Percentiles rank a stretch among this genome's conserved stretches.
These are phyloP conservation scores for Prunella vulgaris DNA, from an alignment of 257 asterid species.

Conservation along the genomic window DNA sequence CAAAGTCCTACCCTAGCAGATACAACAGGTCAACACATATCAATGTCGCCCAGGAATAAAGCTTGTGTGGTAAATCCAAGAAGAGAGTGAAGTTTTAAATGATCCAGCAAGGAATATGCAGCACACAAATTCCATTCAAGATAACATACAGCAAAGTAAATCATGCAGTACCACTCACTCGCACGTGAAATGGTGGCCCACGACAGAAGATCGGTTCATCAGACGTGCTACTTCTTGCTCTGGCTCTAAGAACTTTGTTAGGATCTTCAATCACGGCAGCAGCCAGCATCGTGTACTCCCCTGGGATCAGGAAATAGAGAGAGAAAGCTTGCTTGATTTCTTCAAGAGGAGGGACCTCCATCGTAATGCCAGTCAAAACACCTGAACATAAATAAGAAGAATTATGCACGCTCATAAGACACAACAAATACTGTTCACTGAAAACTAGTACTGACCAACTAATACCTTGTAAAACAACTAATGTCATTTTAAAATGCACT, in stretches of 20 bases:
- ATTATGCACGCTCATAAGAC: slow-evolving; percentile 1
- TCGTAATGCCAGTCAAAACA: slow-evolving; percentile 60
- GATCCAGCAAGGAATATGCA: slow-evolving; percentile 8
- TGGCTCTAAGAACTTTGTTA: slow-evolving; percentile 83
- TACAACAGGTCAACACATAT: not conserved
- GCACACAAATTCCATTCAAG: slow-evolving; percentile 3
- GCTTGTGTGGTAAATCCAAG: slow-evolving; percentile 10
- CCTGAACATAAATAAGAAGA: slow-evolving; percentile 43
- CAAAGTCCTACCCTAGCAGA: not conserved
- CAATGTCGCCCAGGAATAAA: not conserved
- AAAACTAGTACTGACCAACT: too few relatives aligned
- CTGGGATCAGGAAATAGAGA: slow-evolving; percentile 89
- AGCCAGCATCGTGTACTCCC: slow-evolving; percentile 86
- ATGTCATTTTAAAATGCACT: too few relatives aligned
- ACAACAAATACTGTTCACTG: not conserved
- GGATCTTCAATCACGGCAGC: slow-evolving; percentile 93
- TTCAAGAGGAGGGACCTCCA: slow-evolving; percentile 88
- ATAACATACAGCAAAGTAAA: slow-evolving; percentile 1
- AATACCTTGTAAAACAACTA: too few relatives aligned
- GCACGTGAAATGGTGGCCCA: slow-evolving; percentile 92
- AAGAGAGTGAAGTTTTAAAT: not conserved
- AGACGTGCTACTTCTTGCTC: slow-evolving; percentile 62
- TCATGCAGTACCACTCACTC: slow-evolving; percentile 71
- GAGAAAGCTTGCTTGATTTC: slow-evolving; percentile 79
- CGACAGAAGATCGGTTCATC: slow-evolving; percentile 94